Evolutionary conservation across 2,329 filamentous ascomycete genomes (phyloP).

Genomic region (Neofusicoccum kwambonambiense): DNA sequence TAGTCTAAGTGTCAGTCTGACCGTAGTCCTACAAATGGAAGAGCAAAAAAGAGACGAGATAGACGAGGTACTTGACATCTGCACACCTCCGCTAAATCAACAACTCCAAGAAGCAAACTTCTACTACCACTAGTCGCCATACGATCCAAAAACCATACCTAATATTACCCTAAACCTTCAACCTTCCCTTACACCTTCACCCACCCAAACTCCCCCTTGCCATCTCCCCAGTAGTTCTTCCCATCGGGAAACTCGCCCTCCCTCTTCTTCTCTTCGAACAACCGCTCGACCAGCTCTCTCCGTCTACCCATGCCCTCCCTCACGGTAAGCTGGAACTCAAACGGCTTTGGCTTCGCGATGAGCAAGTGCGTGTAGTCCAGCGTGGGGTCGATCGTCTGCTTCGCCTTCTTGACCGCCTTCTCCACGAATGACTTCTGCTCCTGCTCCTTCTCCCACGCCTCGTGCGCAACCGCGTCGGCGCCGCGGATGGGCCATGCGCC

Average conservation of each 20-base stretch:
- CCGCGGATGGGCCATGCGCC: background rate
- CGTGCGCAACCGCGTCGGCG: background rate
- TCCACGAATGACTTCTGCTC: background rate
- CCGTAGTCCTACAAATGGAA: background rate
- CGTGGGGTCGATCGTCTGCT: conserved; percentile 38
- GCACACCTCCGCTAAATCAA: too few species aligned
- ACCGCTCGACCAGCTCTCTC: conserved; percentile 30
- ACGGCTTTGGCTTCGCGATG: conserved; percentile 47
- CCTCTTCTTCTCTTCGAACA: conserved; percentile 37
- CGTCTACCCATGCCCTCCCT: conserved; percentile 30
- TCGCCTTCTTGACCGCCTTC: conserved; percentile 20
- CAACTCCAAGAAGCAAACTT: too few species aligned
- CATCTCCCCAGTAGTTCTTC: conserved; percentile 39
- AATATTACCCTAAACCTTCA: too few species aligned
- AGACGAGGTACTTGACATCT: too few species aligned
- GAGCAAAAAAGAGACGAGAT: background rate
- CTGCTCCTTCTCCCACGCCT: conserved; percentile 8
- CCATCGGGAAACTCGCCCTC: conserved; percentile 39
- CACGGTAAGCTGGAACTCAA: conserved; percentile 42
- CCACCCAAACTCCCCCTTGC: conserved; percentile 11
- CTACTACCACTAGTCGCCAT: too few species aligned
- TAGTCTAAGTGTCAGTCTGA: background rate
- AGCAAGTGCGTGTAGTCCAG: conserved; percentile 45
- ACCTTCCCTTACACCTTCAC: background rate
- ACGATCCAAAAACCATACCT: too few species aligned